Conservation (phyloP, 1,139 yeast species). For the Pichia sp. region DNA sequence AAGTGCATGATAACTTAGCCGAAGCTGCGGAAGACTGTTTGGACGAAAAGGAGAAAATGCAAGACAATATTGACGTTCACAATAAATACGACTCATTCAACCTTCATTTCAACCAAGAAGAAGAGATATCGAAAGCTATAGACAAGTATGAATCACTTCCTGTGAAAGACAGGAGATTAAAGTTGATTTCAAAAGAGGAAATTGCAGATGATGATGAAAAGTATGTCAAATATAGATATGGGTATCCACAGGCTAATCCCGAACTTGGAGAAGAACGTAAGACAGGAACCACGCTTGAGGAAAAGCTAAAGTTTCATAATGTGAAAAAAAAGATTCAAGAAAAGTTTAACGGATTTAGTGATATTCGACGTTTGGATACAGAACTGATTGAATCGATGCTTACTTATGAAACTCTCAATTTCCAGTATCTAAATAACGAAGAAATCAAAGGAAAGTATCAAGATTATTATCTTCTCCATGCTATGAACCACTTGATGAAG, state of each 20-base stretch:
- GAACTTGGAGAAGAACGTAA: conserved; percentile 4
- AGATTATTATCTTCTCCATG: conserved; percentile 65
- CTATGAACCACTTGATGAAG: conserved; percentile 76
- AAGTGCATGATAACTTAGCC: conserved; percentile 33
- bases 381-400: conserved; percentile 58
- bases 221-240: conserved; percentile 22
- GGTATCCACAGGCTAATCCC: conserved; percentile 14
- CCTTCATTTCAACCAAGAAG: conserved; percentile 62
- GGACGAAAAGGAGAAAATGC: conserved; percentile 34
- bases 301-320: conserved; percentile 25
- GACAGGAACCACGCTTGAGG: conserved; percentile 12
- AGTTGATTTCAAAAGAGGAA: conserved; percentile 10
- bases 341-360: conserved; percentile 15
- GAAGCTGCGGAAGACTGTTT: conserved; percentile 31
- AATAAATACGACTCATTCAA: conserved; percentile 63
- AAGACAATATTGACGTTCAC: conserved; percentile 27
- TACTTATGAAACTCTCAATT: conserved; percentile 67
- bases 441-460: conserved; percentile 47
- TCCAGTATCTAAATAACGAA: conserved; percentile 49
- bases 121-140: conserved; percentile 32
- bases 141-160: conserved; percentile 32
- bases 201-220: conserved; percentile 13
- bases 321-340: conserved; percentile 27
- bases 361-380: conserved; percentile 27
- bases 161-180: conserved; percentile 4